A percentile compares a stretch with the other conserved stretches of the same genome.
These are phyloP conservation scores for Kappamyces sp. DNA, from an alignment of 192 early-diverging fungal species.

Conservation along the genomic window DNA sequence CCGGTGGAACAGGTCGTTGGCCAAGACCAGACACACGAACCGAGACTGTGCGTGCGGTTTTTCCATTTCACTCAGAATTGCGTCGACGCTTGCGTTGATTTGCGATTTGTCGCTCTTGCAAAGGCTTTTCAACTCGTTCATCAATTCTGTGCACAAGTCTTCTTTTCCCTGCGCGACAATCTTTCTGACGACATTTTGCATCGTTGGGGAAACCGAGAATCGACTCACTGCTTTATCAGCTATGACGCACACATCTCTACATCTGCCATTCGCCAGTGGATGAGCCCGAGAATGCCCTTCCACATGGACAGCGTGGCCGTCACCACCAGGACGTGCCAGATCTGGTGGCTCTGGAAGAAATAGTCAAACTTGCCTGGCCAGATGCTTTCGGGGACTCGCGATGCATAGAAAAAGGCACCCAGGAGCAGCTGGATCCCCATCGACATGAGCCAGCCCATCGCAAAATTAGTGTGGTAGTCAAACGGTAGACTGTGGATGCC, in stretches of 20 bases:
- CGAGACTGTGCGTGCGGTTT: too few species aligned
- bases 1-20: too few species aligned
- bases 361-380: constrained; percentile 1
- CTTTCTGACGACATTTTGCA: too few species aligned
- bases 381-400: constrained; percentile 3
- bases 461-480: background rate
- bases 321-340: constrained; percentile 5
- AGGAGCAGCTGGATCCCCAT: background rate
- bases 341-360: background rate
- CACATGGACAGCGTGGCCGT: background rate
- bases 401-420: constrained; percentile 8
- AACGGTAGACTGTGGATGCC: background rate
- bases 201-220: too few species aligned
- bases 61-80: too few species aligned
- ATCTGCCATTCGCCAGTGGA: constrained; percentile 6
- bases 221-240: too few species aligned
- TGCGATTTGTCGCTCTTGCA: too few species aligned
- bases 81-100: too few species aligned
- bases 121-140: too few species aligned
- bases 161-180: too few species aligned
- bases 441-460: background rate
- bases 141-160: too few species aligned
- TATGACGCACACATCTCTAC: constrained; percentile 6
- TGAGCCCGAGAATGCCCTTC: background rate
- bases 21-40: too few species aligned